Conservation (phyloP, 164 flowering plant species). For the Warburgia ugandensis region DNA sequence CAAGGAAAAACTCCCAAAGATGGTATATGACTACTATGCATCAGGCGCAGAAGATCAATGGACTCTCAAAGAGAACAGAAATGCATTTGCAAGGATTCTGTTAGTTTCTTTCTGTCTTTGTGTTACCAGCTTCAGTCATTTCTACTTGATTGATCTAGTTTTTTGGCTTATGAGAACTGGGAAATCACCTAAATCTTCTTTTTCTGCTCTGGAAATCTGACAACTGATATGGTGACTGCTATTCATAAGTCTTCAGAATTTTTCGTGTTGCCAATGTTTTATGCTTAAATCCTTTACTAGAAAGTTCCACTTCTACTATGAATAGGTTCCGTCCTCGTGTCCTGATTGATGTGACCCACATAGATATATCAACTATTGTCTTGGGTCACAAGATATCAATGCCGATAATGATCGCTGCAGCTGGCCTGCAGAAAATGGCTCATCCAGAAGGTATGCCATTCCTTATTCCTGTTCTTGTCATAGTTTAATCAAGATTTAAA, state of each 20-base stretch:
- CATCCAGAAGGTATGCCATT: conserved; percentile 44
- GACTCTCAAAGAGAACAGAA: conserved; percentile 69
- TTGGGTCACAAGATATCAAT: conserved; percentile 53
- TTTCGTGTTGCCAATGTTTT: too few species aligned
- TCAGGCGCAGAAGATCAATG: conserved; percentile 97
- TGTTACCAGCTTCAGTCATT: too few species aligned
- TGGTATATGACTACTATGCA: conserved; percentile 84
- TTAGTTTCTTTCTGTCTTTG: conserved; percentile 38
- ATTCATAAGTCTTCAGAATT: too few species aligned
- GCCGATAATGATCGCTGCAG: conserved; percentile 63
- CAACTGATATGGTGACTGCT: too few species aligned
- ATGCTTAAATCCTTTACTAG: too few species aligned
- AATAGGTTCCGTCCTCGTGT: conserved; percentile 52
- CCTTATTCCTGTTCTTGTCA: neutral
- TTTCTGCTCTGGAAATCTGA: too few species aligned
- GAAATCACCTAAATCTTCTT: too few species aligned
- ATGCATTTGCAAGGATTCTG: conserved; percentile 82
- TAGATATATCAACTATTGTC: conserved; percentile 44
- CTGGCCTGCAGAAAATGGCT: conserved; percentile 62
- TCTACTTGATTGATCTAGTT: too few species aligned
- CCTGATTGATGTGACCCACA: conserved; percentile 49
- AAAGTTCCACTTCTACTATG: too few species aligned
- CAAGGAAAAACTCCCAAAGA: conserved; percentile 79
- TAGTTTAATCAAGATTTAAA: neutral
- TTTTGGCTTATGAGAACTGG: too few species aligned